Evolutionary conservation across 192 early-diverging fungal genomes (phyloP).

Genomic region (Coemansia sp.): DNA sequence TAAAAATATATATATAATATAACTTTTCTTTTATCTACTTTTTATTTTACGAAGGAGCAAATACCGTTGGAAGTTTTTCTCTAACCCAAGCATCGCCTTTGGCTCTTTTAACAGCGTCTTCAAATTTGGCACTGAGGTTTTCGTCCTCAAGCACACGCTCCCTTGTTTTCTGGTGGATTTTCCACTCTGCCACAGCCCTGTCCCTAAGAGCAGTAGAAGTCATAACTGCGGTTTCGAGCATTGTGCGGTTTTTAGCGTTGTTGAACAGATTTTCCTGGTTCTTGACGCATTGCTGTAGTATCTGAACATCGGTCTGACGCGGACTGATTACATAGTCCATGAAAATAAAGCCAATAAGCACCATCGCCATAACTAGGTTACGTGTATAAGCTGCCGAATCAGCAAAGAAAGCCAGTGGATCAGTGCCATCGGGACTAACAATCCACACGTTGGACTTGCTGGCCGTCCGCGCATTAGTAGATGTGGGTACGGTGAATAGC

Average conservation of each 20-base stretch:
- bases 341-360: conserved; percentile 15
- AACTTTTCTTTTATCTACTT: neutral
- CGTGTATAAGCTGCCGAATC: conserved; percentile 42
- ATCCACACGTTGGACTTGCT: conserved; percentile 26
- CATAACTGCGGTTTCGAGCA: conserved; percentile 37
- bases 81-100: conserved; percentile 42
- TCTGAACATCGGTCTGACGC: conserved; percentile 47
- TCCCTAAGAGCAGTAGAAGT: conserved; percentile 27
- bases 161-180: conserved; percentile 19
- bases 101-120: conserved; percentile 17
- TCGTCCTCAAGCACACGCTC: conserved; percentile 26
- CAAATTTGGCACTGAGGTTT: conserved; percentile 26
- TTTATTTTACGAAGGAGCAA: neutral
- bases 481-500: conserved; percentile 32
- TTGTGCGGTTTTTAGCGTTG: conserved; percentile 31
- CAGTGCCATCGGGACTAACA: conserved; percentile 32
- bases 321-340: conserved; percentile 44
- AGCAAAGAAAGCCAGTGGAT: conserved; percentile 27
- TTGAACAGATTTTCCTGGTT: conserved; percentile 18
- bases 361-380: conserved; percentile 18
- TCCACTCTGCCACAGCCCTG: conserved; percentile 26
- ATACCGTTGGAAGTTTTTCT: conserved; percentile 13
- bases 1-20: too few relatives aligned
- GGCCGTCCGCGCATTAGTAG: conserved; percentile 8
- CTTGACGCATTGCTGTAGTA: conserved; percentile 29